Conservation (phyloP, 1,284 basidiomycete species). For the Dichomitus squalens region DNA sequence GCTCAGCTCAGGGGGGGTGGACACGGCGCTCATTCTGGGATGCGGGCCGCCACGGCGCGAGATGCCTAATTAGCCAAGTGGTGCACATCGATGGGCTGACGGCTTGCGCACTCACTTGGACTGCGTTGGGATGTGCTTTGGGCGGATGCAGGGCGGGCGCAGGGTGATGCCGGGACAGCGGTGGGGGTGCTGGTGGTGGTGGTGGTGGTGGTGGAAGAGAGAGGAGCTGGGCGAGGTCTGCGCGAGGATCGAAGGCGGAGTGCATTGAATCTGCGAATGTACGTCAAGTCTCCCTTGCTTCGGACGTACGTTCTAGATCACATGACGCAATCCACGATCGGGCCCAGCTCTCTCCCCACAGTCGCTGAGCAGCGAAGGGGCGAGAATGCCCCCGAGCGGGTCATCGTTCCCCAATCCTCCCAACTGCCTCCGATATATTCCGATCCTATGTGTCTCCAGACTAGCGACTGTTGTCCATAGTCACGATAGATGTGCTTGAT, state of each 20-base stretch:
- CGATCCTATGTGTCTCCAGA: neutral
- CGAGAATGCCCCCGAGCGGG: too few relatives aligned
- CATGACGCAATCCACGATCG: conserved; percentile 19
- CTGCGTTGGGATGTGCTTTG: neutral
- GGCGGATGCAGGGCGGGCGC: neutral
- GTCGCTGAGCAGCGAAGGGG: too few relatives aligned
- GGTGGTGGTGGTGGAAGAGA: conserved; percentile 7
- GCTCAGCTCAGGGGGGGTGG: conserved; percentile 31
- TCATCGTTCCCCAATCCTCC: too few relatives aligned
- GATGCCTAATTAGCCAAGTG: neutral
- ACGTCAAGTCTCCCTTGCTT: conserved; percentile 25
- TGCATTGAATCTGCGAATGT: conserved; percentile 22
- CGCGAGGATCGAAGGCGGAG: conserved; percentile 9
- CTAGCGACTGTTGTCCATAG: conserved; percentile 1
- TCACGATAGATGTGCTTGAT: neutral
- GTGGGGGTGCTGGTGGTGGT: conserved; percentile 11
- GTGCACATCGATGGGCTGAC: conserved; percentile 8
- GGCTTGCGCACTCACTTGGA: conserved; percentile 10
- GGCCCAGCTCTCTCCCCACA: too few relatives aligned
- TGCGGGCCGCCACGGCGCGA: neutral
- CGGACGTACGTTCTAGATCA: conserved; percentile 16
- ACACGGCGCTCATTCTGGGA: conserved; percentile 23
- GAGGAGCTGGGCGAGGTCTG: conserved; percentile 3
- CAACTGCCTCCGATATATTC: conserved; percentile 1
- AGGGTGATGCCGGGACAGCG: neutral